Base-by-base conservation (phyloP, 768 basidiomycete genomes). In the Xerocomus spinulosus region DNA sequence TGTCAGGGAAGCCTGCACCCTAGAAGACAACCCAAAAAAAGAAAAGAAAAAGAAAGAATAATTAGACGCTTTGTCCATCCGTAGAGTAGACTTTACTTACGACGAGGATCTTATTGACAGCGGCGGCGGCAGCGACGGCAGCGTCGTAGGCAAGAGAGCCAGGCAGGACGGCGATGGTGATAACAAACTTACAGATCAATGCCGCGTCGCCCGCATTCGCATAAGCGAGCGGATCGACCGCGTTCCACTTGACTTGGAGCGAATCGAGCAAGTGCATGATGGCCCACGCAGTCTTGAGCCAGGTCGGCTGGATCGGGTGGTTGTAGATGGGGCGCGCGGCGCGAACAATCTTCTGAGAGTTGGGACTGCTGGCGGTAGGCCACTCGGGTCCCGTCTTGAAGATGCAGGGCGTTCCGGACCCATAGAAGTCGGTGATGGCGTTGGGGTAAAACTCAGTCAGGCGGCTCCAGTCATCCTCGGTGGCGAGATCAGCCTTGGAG, bases 381-480 rank as follows among this genome's bases (percentile, higher is more conserved):
- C 41, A 42, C 5, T 13, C 28, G 12, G 26, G 28, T n/a, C 41
- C 41, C 1, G 41, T 30, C 28, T 42, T 42, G 26, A 30, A 42
- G 41, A 42, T 15, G 49, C 46, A 49, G 43, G 34, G 6, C 32
- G 29, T 49, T 20, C 53, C 53, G 34, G n/a, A 10, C 6, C 15
- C 42, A 50, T 44, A 50, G 50, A 35, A 33, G 32, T 33, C 32
- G 8, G 4, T 33, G 14, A 8, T 8, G 14, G 32, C 15, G 14
- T 8, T 14, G 4, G 32, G 32, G 14, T 33, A 33, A 10, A 8
- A 12, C 7, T 33, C 32, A 15, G 14, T 33, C 7, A 33, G 34
- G 1, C 26, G 26, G 10, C 26, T 28, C 10, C 6, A 28, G 26
- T 28, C 26, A n/a, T n/a, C n/a, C n/a, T n/a, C n/a, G n/a, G n/a